These are phyloP conservation scores for Podila verticillata DNA, from an alignment of 192 early-diverging fungal species.

Conservation along the genomic window DNA sequence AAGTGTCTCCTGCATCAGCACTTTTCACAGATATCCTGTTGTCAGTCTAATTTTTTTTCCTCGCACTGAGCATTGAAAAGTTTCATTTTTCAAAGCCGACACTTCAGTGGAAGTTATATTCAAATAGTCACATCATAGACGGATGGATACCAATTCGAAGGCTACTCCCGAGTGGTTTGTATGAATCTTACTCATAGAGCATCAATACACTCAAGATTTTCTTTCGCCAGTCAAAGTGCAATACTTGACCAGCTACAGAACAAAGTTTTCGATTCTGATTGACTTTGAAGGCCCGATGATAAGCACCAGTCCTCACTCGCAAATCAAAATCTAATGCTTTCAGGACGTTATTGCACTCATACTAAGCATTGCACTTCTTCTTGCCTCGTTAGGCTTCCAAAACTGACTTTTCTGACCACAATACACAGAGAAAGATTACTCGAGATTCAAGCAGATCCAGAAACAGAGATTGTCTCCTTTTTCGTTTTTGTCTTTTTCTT, in stretches of 20 bases:
- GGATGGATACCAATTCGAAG: background rate
- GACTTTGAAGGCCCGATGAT: constrained; percentile 8
- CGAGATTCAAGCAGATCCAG: constrained; percentile 2
- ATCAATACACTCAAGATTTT: constrained; percentile 23
- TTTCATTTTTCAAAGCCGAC: constrained; percentile 18
- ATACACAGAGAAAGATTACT: too few species aligned
- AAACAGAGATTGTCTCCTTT: too few species aligned
- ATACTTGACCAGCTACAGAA: background rate
- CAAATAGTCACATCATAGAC: constrained; percentile 6
- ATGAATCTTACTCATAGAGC: constrained; percentile 19
- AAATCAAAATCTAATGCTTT: constrained; percentile 7
- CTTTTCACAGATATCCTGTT: constrained; percentile 22
- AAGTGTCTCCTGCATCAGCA: constrained; percentile 6
- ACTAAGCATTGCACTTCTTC: background rate
- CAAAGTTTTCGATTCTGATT: constrained; percentile 9
- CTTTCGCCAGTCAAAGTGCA: constrained; percentile 5
- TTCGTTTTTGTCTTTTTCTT: too few species aligned
- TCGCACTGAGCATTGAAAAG: constrained; percentile 14
- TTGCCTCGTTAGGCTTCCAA: background rate
- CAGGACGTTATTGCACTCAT: constrained; percentile 9
- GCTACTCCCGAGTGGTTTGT: constrained; percentile 29
- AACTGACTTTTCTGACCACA: background rate
- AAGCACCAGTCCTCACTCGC: constrained; percentile 13
- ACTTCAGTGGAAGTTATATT: constrained; percentile 24
- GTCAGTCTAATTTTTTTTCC: constrained; percentile 32